Percentiles rank a stretch among this genome's conserved stretches.
Evolutionary conservation across 306 rosid species (phyloP).

Genomic region (Pachyrhizus erosus): DNA sequence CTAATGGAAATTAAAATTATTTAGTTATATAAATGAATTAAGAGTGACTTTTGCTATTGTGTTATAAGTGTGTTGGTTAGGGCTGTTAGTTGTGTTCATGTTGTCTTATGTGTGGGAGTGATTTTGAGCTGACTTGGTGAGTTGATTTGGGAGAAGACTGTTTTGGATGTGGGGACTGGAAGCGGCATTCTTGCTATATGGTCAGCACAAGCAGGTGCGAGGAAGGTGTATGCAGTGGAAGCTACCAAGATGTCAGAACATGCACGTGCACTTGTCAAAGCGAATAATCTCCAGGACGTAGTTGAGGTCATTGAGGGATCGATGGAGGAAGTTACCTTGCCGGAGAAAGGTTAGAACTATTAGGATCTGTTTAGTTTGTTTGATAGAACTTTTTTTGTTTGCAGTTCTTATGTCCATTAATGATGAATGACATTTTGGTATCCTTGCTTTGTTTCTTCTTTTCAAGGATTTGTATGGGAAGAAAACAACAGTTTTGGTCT

Average conservation of each 20-base stretch:
- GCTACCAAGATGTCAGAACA: slow-evolving; percentile 98
- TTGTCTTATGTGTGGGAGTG: slow-evolving; percentile 25
- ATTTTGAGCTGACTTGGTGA: slow-evolving; percentile 35
- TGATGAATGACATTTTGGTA: background rate
- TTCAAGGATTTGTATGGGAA: background rate
- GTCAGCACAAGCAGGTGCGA: slow-evolving; percentile 99
- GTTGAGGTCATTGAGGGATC: slow-evolving; percentile 95
- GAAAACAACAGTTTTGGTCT: background rate
- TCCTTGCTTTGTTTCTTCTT: background rate
- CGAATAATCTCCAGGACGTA: slow-evolving; percentile 69
- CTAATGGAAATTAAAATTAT: background rate
- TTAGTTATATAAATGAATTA: background rate
- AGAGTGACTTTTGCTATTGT: background rate
- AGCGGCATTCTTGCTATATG: slow-evolving; percentile 99
- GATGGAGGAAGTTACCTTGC: slow-evolving; percentile 82
- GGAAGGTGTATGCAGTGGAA: slow-evolving; percentile 97
- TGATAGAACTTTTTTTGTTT: background rate
- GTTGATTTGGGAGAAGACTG: slow-evolving; percentile 64
- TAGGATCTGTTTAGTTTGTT: background rate
- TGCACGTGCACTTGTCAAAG: slow-evolving; percentile 77
- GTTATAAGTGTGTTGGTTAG: background rate
- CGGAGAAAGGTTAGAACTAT: slow-evolving; percentile 83
- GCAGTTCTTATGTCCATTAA: background rate
- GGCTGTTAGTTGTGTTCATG: background rate
- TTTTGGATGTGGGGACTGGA: slow-evolving; percentile 98